Percentiles rank a stretch among this genome's conserved stretches.
Evolutionary conservation across 75 land plant species (phyloP).

Genomic region (Adiantum capillusveneris): DNA sequence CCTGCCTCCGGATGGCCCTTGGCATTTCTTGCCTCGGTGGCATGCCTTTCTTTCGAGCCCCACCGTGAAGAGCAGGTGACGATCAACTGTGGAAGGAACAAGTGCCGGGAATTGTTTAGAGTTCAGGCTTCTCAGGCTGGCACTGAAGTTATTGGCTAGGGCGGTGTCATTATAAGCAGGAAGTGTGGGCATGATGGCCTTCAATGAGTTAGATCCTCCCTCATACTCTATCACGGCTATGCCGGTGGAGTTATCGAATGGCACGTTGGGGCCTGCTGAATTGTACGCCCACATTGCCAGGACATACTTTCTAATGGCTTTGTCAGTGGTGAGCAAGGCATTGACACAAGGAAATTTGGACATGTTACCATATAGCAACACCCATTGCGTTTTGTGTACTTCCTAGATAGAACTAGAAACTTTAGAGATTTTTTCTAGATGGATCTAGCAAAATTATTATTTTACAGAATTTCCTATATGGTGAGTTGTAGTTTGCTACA

Average conservation of each 20-base stretch:
- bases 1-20: slow-evolving; percentile 36
- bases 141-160: slow-evolving; percentile 32
- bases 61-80: slow-evolving; percentile 45
- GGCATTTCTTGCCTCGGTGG: slow-evolving; percentile 22
- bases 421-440: too few relatives aligned
- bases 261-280: slow-evolving; percentile 12
- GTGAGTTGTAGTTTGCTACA: too few relatives aligned
- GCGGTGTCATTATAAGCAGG: slow-evolving; percentile 58
- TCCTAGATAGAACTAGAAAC: too few relatives aligned
- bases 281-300: slow-evolving; percentile 23
- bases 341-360: too few relatives aligned
- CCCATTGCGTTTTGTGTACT: too few relatives aligned
- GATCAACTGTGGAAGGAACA: slow-evolving; percentile 52
- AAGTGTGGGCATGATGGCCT: slow-evolving; percentile 17
- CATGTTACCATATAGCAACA: too few relatives aligned
- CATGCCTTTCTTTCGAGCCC: slow-evolving; percentile 46
- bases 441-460: too few relatives aligned
- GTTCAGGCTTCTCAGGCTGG: slow-evolving; percentile 25
- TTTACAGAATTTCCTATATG: too few relatives aligned
- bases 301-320: slow-evolving; percentile 1
- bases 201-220: background rate
- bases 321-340: slow-evolving; percentile 19
- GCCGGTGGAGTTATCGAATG: slow-evolving; percentile 36
- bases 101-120: slow-evolving; percentile 39
- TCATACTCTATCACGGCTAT: slow-evolving; percentile 34